Evolutionary conservation across 2,329 filamentous ascomycete species (phyloP).

Genomic region (Triangularia setosa): DNA sequence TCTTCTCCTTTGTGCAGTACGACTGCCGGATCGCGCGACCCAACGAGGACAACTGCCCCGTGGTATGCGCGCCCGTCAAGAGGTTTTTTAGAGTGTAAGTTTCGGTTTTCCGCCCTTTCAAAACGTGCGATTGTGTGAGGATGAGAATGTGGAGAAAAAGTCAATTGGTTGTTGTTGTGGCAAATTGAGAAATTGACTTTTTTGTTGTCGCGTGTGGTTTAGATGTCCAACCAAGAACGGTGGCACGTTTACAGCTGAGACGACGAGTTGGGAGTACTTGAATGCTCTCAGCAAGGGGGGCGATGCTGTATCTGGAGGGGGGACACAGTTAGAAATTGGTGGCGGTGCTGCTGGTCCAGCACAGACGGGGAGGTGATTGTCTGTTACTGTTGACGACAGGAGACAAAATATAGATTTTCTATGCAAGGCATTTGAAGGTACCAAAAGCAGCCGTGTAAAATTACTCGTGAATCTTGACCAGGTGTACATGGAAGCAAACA

Average conservation of each 20-base stretch:
- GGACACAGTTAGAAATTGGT: neutral
- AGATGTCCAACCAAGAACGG: slow-evolving; percentile 55
- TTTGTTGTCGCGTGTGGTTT: slow-evolving; percentile 1
- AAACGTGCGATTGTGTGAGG: too few species aligned
- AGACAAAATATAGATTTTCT: neutral
- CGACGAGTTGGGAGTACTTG: slow-evolving; percentile 55
- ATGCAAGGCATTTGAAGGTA: too few species aligned
- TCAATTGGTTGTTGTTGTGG: neutral
- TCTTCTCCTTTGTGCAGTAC: slow-evolving; percentile 58
- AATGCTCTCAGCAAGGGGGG: slow-evolving; percentile 21
- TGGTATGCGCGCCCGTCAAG: slow-evolving; percentile 55
- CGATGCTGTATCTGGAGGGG: slow-evolving; percentile 20
- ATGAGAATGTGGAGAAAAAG: too few species aligned
- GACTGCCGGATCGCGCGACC: slow-evolving; percentile 53
- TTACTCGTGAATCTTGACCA: neutral
- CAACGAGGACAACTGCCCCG: slow-evolving; percentile 41
- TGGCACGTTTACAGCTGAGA: slow-evolving; percentile 58
- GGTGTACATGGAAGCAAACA: slow-evolving; percentile 28
- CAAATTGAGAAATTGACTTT: neutral
- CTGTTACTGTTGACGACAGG: neutral
- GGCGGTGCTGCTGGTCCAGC: too few species aligned
- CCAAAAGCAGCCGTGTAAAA: too few species aligned
- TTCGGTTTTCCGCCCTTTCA: slow-evolving; percentile 6
- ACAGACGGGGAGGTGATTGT: neutral
- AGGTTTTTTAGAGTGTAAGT: slow-evolving; percentile 58